phyloP scores from a whole-genome alignment of 768 basidiomycete species.

The Gautieria morchelliformis region DNA sequence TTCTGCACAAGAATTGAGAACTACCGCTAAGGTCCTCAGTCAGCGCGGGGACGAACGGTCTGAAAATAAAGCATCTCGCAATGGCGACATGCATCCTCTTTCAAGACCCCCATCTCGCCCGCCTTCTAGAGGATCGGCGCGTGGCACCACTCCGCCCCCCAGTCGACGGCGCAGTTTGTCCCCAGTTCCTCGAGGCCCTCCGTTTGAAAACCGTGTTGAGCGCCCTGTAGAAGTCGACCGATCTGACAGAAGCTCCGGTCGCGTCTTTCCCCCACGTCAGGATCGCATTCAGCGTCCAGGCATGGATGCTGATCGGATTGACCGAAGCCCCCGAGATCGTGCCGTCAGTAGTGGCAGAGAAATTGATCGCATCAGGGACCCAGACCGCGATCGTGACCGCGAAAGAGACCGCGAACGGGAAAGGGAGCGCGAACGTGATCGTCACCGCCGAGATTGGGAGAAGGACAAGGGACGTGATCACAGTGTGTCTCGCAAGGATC shows the following conservation, averaged over 20 bases:
- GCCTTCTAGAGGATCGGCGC: slow-evolving; percentile 25
- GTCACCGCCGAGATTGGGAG: slow-evolving; percentile 1
- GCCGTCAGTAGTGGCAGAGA: slow-evolving; percentile 29
- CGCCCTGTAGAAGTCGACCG: slow-evolving; percentile 37
- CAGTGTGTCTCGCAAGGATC: slow-evolving; percentile 51
- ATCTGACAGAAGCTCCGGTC: slow-evolving; percentile 27
- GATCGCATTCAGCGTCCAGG: slow-evolving; percentile 3
- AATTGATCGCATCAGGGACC: slow-evolving; percentile 37
- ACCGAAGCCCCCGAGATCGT: slow-evolving; percentile 38
- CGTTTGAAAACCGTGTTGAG: slow-evolving; percentile 30
- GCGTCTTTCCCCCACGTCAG: background rate
- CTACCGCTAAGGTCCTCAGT: slow-evolving; percentile 59
- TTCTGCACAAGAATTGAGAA: slow-evolving; percentile 71
- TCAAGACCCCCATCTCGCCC: slow-evolving; percentile 33
- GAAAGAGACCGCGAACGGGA: slow-evolving; percentile 16
- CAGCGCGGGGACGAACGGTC: slow-evolving; percentile 27
- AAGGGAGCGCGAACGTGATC: slow-evolving; percentile 18
- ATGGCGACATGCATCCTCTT: slow-evolving; percentile 19
- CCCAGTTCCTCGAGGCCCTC: slow-evolving; percentile 29
- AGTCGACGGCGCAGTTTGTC: slow-evolving; percentile 51
- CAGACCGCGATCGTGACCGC: slow-evolving; percentile 22
- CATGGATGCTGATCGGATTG: slow-evolving; percentile 25
- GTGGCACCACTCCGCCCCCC: slow-evolving; percentile 40
- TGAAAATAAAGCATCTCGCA: slow-evolving; percentile 28
- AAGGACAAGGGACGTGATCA: slow-evolving; percentile 5